Base-by-base conservation (phyloP, 805 yeast genomes). In the Kazachstania bromeliacearum region DNA sequence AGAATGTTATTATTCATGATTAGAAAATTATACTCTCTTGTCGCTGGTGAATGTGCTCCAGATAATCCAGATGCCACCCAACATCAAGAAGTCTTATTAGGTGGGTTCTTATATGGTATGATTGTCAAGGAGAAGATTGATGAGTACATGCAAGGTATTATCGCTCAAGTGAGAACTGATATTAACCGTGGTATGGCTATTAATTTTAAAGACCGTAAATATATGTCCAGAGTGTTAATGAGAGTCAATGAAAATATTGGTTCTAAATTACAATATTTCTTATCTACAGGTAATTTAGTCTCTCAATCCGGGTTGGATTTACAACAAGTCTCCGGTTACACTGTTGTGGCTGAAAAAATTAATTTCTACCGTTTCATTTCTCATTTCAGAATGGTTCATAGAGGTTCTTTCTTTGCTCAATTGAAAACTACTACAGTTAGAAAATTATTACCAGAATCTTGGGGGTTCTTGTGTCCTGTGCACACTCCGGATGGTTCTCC, bases 401-500 rank as follows among this genome's bases (percentile, higher is more conserved):
- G 98, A 76, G 98, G 98, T 63, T 85, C 97, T 46, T 92, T 92
- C 78, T 92, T 92, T 60, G 96, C 98, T 31, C 95, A 89, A 62
- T 73, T 92, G 65, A 92, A 92, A 60, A 92, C 98, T 28, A 92
- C 98, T 17, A 82, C 97, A 1, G 98, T 92, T 33, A 78, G 98
- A 68, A 92, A 92, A 61, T 68, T 92, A 51, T 71, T 92, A 40
- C 98, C 98, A 1, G 98, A 92, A 62, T 84, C 96, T 1, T 92
- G 98, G 98, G 98, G 98, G 3, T 92, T 92, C 73, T 65, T 92
- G 50, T 92, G 98, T 66, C 98, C 98, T 9, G 98, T 92, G 17
- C 98, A 92, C 62, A 92, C 98, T 10, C 98, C 98, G 5, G 98
- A 92, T 80, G 98, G 98, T 51, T 83, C 97, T 35, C 98, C 98